phyloP scores from a whole-genome alignment of 1,139 yeast species.

The Pichia sp. region DNA sequence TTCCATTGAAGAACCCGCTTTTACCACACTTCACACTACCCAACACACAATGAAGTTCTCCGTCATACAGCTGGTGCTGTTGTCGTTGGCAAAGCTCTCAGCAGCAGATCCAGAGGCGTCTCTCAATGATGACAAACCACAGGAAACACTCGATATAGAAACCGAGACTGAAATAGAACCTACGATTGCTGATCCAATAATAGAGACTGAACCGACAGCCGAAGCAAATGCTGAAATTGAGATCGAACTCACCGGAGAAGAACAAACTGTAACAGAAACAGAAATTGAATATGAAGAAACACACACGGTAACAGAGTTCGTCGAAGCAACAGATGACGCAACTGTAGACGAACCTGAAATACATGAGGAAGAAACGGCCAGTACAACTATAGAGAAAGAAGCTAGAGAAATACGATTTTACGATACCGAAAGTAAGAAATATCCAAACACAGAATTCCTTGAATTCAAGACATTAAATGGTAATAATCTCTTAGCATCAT shows the following conservation, averaged over 20 bases:
- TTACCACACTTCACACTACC: too few species aligned
- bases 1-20: too few species aligned
- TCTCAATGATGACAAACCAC: too few species aligned
- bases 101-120: background rate
- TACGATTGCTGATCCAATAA: background rate
- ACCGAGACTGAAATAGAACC: background rate
- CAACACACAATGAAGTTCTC: too few species aligned
- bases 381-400: too few species aligned
- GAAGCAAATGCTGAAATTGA: too few species aligned
- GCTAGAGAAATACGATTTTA: slow-evolving; percentile 6
- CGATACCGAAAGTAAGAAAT: slow-evolving; percentile 16
- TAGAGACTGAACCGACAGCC: too few species aligned
- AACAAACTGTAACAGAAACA: background rate
- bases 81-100: background rate
- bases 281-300: background rate
- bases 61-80: background rate
- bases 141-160: background rate
- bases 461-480: slow-evolving; percentile 67
- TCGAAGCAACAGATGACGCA: background rate
- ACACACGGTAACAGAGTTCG: background rate
- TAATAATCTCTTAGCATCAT: slow-evolving; percentile 65
- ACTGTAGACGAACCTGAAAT: too few species aligned
- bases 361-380: too few species aligned
- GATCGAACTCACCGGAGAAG: too few species aligned
- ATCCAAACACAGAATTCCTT: slow-evolving; percentile 59